Conservation (phyloP, 1,284 basidiomycete genomes). For the Leccinum huronense region DNA sequence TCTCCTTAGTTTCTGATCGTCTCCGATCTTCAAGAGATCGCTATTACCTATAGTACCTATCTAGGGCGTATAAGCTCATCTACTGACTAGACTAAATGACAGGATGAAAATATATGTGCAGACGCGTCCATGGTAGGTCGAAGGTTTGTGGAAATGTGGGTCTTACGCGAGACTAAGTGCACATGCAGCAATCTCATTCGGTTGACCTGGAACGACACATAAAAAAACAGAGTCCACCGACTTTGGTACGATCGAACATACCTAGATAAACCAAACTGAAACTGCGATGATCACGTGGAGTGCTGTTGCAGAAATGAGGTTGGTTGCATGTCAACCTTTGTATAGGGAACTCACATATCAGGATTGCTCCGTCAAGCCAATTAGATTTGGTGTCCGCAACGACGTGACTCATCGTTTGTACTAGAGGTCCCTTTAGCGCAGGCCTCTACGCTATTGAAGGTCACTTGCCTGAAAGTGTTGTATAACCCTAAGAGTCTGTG, state of each 20-base stretch:
- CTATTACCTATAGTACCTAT: conserved; percentile 41
- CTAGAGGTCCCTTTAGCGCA: conserved; percentile 29
- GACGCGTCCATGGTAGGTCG: conserved; percentile 6
- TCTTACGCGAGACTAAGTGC: conserved; percentile 13
- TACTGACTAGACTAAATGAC: conserved; percentile 6
- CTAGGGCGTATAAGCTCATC: conserved; percentile 10
- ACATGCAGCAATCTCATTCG: conserved; percentile 22
- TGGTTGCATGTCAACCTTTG: background rate
- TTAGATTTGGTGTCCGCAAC: conserved; percentile 84
- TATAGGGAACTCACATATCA: conserved; percentile 53
- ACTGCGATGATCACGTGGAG: conserved; percentile 42
- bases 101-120: conserved; percentile 9
- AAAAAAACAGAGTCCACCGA: background rate
- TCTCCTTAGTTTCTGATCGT: conserved; percentile 7
- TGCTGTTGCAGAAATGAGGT: conserved; percentile 23
- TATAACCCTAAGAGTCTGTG: conserved; percentile 13
- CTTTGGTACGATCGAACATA: conserved; percentile 10
- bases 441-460: background rate
- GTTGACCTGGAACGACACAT: conserved; percentile 25
- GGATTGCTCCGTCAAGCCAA: conserved; percentile 74
- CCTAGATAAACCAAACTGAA: conserved; percentile 44
- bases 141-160: conserved; percentile 2
- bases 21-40: conserved; percentile 41
- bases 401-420: conserved; percentile 80
- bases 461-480: conserved; percentile 30